These are phyloP conservation scores for Tetrapisispora phaffii DNA, from an alignment of 805 yeast species.

Conservation along the genomic window DNA sequence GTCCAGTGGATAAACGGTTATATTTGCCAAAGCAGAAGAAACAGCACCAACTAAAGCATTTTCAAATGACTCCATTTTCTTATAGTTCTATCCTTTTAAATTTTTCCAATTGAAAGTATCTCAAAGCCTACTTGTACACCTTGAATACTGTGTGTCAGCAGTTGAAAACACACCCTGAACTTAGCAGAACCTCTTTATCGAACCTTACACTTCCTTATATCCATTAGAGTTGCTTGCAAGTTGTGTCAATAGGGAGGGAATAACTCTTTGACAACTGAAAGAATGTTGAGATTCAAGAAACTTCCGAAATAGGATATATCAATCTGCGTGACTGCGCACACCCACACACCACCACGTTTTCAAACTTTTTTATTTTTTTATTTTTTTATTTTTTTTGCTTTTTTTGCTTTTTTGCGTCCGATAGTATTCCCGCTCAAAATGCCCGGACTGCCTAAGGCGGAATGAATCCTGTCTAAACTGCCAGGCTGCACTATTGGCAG, in stretches of 20 bases:
- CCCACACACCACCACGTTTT: background rate
- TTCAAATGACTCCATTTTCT: slow-evolving; percentile 46
- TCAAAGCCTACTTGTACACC: too few species aligned
- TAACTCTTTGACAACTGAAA: background rate
- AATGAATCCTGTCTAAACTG: too few species aligned
- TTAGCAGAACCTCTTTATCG: too few species aligned
- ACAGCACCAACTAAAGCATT: slow-evolving; percentile 75
- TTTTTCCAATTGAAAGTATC: too few species aligned
- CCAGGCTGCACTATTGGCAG: too few species aligned
- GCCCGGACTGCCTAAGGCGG: too few species aligned
- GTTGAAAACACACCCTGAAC: too few species aligned
- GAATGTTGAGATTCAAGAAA: background rate
- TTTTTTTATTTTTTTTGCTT: background rate
- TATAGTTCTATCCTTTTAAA: background rate
- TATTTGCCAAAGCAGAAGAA: slow-evolving; percentile 72
- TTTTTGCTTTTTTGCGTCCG: too few species aligned
- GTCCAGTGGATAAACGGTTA: slow-evolving; percentile 73
- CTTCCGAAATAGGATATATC: background rate
- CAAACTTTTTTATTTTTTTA: background rate
- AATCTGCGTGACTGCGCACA: background rate
- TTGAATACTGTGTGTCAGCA: too few species aligned
- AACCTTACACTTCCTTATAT: too few species aligned
- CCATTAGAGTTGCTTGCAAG: background rate
- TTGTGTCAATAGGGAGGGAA: background rate
- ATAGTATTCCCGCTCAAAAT: too few species aligned